These are phyloP conservation scores for Drosera spatulata DNA, from an alignment of 179 eudicot species.

Conservation along the genomic window DNA sequence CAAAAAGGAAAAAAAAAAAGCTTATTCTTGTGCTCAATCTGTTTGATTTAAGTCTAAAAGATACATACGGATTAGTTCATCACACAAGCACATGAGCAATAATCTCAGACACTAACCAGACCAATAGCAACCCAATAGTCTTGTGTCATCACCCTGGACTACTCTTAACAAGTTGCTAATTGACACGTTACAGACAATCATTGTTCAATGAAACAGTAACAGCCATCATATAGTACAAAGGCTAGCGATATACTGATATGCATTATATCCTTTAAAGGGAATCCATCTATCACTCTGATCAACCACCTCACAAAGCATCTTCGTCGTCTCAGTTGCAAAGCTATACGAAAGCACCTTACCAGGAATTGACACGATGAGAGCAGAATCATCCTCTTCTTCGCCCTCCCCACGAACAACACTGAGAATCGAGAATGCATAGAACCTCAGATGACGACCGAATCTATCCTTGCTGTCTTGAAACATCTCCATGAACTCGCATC, in stretches of 20 bases:
- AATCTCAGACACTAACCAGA: no score
- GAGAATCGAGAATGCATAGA: constrained; percentile 28
- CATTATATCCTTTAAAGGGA: constrained; percentile 31
- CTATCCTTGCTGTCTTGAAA: constrained; percentile 22
- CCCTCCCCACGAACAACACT: constrained; percentile 9
- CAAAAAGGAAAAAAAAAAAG: no score
- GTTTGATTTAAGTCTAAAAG: no score
- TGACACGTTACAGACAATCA: no score
- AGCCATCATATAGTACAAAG: background rate
- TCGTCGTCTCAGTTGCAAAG: constrained; percentile 13
- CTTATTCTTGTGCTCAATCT: no score
- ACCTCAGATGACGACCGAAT: constrained; percentile 13
- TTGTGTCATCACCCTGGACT: no score
- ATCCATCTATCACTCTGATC: constrained; percentile 33
- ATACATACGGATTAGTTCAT: no score
- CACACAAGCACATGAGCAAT: no score
- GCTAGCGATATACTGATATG: constrained; percentile 27
- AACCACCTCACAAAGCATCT: constrained; percentile 17
- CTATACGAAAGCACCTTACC: constrained; percentile 30
- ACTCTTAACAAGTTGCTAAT: no score
- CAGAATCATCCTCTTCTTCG: constrained; percentile 12
- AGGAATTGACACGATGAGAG: constrained; percentile 23
- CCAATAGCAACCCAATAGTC: no score
- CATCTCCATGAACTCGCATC: constrained; percentile 20
- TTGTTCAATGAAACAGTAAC: no score